phyloP scores from a whole-genome alignment of 176 grass and related monocot species.

The Tillandsia leiboldiana region DNA sequence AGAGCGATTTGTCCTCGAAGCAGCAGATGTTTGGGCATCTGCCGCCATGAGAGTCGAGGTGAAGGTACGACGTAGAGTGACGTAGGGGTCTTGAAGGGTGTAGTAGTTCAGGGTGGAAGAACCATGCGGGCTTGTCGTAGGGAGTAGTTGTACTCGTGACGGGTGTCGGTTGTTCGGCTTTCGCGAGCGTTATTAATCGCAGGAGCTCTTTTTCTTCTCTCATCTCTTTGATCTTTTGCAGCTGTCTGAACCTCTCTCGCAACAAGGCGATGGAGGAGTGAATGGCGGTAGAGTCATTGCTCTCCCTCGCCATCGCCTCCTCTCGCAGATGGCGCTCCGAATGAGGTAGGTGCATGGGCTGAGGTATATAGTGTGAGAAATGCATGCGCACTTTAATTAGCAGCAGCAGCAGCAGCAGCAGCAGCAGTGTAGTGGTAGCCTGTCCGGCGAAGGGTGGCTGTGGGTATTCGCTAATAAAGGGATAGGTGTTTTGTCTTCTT shows the following conservation, averaged over 20 bases:
- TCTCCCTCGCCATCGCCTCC: not conserved
- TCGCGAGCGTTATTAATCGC: constrained; percentile 7
- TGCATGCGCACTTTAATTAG: not conserved
- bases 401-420: too few relatives aligned
- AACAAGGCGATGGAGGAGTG: constrained; percentile 67
- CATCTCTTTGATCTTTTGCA: constrained; percentile 68
- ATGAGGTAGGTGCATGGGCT: not conserved
- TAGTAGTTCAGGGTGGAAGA: constrained; percentile 58
- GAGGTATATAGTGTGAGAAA: not conserved
- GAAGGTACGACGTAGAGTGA: constrained; percentile 23
- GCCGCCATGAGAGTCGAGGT: constrained; percentile 6
- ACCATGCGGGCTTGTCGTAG: constrained; percentile 33
- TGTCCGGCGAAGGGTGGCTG: not conserved
- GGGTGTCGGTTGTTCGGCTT: not conserved
- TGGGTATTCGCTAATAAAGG: not conserved
- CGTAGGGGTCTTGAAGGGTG: constrained; percentile 41
- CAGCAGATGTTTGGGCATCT: constrained; percentile 34
- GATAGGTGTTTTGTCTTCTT: not conserved
- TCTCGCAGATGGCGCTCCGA: not conserved
- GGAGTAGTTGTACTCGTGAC: not conserved
- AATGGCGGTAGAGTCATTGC: not conserved
- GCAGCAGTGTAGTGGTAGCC: not conserved
- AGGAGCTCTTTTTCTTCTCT: constrained; percentile 43
- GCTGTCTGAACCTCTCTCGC: constrained; percentile 71
- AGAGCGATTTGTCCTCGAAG: constrained; percentile 10